A percentile compares a stretch with the other conserved stretches of the same genome.
Conservation (phyloP, 2,329 filamentous ascomycete species). For the Ophiostoma novo-ulmi region DNA sequence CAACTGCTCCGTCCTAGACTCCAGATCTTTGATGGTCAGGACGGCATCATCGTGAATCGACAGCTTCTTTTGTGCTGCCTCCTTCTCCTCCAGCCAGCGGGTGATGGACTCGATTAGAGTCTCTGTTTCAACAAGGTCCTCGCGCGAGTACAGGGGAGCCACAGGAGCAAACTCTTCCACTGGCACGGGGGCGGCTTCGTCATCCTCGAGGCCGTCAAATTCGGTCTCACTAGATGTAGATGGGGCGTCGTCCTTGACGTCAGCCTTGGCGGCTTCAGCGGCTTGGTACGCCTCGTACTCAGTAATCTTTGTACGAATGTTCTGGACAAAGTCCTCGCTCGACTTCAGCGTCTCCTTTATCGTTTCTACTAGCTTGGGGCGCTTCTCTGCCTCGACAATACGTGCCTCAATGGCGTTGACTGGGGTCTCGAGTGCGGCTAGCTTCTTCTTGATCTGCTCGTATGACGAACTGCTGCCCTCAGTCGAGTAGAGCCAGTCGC, state of each 20-base stretch:
- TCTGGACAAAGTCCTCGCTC: slow-evolving; percentile 63
- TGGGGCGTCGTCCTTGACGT: slow-evolving; percentile 36
- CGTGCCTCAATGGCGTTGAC: slow-evolving; percentile 72
- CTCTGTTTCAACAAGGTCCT: slow-evolving; percentile 51
- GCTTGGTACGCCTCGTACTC: slow-evolving; percentile 61
- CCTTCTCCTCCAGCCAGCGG: slow-evolving; percentile 70
- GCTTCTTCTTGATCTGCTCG: slow-evolving; percentile 67
- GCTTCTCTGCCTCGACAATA: slow-evolving; percentile 63
- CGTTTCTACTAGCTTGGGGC: slow-evolving; percentile 63
- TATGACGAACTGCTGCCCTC: slow-evolving; percentile 73
- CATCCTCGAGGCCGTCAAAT: slow-evolving; percentile 75
- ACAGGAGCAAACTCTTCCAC: slow-evolving; percentile 35
- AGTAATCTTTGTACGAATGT: slow-evolving; percentile 64
- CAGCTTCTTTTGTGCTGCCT: slow-evolving; percentile 66
- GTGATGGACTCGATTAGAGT: slow-evolving; percentile 57
- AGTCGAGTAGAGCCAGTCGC: slow-evolving; percentile 80
- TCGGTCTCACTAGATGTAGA: slow-evolving; percentile 34
- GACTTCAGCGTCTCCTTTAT: slow-evolving; percentile 68
- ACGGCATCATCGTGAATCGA: slow-evolving; percentile 66
- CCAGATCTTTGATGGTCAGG: slow-evolving; percentile 66
- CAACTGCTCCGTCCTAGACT: slow-evolving; percentile 63
- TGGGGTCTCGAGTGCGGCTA: slow-evolving; percentile 71
- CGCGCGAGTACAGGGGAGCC: slow-evolving; percentile 29
- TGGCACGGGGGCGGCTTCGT: slow-evolving; percentile 36
- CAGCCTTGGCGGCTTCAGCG: slow-evolving; percentile 43